Evolutionary conservation across 192 early-diverging fungal species (phyloP), one percentile per base, ranked within the genome.

Genomic region (Coemansia sp.): DNA sequence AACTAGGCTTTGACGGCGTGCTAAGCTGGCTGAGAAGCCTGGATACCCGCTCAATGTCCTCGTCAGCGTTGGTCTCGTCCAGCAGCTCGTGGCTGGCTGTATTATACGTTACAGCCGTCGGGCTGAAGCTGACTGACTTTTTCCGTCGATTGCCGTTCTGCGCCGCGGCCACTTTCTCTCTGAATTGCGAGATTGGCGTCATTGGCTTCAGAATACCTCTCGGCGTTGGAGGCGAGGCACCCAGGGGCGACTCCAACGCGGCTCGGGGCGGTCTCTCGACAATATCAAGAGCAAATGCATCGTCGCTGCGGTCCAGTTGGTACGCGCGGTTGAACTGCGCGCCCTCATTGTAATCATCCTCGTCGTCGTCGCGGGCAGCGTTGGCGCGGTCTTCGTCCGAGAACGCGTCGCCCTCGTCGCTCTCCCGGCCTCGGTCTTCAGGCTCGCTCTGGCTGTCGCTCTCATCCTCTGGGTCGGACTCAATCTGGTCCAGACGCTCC

Each of bases 311-410:
- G n/a, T n/a, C n/a, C n/a, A n/a, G n/a, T n/a, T n/a, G n/a, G n/a
- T n/a, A n/a, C n/a, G n/a, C n/a, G n/a, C n/a, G n/a, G n/a, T n/a
- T n/a, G n/a, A n/a, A n/a, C n/a, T n/a, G n/a, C 10, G 16, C 43
- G 6, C 40, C 54, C 5, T 54, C 35, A 12, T 66, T 44, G 12
- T 24, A 73, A 46, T 73, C 77, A 54, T 80, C 77, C 4, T 80
- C 77, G 30, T 80, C 71, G 35, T 80, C 77, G 40, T 74, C 71
- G 11, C 49, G 58, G 14, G 62, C 69, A 10, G 65, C 69, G 21
- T 69, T 60, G 3, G 53, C 52, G 29, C 62, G 69, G 18, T 72
- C 75, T 23, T 78, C 75, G 58, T 78, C 69, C 0, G 69, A 71
- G 45, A 69, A 72, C 38, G 57, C 75, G 33, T 72, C 57, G 1